These are phyloP conservation scores for Chrysopogon serrulatus DNA, from an alignment of 176 grass and related monocot species.

Conservation along the genomic window DNA sequence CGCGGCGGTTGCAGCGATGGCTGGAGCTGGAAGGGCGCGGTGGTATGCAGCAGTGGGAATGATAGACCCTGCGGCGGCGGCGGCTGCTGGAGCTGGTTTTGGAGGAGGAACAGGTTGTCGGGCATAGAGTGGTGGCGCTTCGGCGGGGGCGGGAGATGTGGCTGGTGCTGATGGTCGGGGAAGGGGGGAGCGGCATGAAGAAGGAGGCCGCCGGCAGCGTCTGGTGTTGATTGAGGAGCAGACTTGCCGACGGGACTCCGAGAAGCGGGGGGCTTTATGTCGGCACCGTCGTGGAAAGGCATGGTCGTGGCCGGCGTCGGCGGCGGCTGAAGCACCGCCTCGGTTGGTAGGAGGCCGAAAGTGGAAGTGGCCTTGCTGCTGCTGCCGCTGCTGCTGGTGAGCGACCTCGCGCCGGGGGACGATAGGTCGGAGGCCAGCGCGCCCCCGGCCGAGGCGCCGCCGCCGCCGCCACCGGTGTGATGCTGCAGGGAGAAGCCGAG, in stretches of 20 bases:
- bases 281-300: slow-evolving; percentile 24
- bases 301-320: slow-evolving; percentile 15
- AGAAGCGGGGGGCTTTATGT: slow-evolving; percentile 21
- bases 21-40: slow-evolving; percentile 37
- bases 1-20: slow-evolving; percentile 30
- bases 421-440: slow-evolving; percentile 4
- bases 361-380: slow-evolving; percentile 25
- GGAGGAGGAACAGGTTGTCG: slow-evolving; percentile 38
- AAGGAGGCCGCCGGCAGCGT: slow-evolving; percentile 25
- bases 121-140: slow-evolving; percentile 47
- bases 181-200: slow-evolving; percentile 41
- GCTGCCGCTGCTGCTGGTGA: slow-evolving; percentile 16
- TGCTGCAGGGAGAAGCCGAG: slow-evolving; percentile 32
- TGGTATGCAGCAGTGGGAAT: slow-evolving; percentile 5
- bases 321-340: neutral
- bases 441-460: neutral
- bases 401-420: slow-evolving; percentile 21
- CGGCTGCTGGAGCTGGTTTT: slow-evolving; percentile 23
- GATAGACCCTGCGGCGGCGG: neutral
- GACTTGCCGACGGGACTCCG: slow-evolving; percentile 18
- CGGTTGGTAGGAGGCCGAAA: neutral
- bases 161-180: slow-evolving; percentile 15
- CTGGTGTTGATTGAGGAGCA: slow-evolving; percentile 29
- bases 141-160: slow-evolving; percentile 26
- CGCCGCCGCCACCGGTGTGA: neutral